Conservation (phyloP, 169 alveolate species). For the Plasmodium relictum region DNA sequence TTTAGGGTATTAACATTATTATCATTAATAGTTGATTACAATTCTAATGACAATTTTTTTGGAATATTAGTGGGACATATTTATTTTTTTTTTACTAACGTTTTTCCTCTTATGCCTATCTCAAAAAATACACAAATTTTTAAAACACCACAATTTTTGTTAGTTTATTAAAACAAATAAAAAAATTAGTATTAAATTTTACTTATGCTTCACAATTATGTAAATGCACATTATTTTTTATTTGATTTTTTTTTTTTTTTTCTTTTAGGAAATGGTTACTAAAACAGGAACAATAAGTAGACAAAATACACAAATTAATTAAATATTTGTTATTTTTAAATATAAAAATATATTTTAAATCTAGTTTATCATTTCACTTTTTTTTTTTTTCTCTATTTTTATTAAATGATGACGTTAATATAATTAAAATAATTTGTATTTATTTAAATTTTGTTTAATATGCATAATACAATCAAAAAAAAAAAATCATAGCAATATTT, state of each 20-base stretch:
- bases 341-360: neutral
- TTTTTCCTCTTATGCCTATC: conserved; percentile 93
- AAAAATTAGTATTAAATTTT: conserved; percentile 65
- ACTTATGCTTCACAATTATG: neutral
- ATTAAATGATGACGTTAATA: conserved; percentile 17
- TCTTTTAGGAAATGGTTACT: conserved; percentile 45
- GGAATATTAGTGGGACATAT: conserved; percentile 94
- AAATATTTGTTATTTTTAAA: conserved; percentile 15
- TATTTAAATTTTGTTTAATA: conserved; percentile 4
- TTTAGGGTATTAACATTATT: conserved; percentile 87
- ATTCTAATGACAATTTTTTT: conserved; percentile 89
- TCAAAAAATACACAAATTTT: conserved; percentile 89
- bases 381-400: conserved; percentile 9
- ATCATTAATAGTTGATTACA: conserved; percentile 90
- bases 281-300: conserved; percentile 47
- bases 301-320: neutral
- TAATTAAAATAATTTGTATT: conserved; percentile 22
- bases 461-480: neutral
- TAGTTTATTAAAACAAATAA: conserved; percentile 62
- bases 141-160: conserved; percentile 89
- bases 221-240: neutral
- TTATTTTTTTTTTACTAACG: conserved; percentile 93
- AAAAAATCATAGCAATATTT: neutral
- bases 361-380: neutral
- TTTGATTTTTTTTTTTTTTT: conserved; percentile 22